phyloP scores from a whole-genome alignment of 345 rosid species.

The Rhodamnia rubescens region DNA sequence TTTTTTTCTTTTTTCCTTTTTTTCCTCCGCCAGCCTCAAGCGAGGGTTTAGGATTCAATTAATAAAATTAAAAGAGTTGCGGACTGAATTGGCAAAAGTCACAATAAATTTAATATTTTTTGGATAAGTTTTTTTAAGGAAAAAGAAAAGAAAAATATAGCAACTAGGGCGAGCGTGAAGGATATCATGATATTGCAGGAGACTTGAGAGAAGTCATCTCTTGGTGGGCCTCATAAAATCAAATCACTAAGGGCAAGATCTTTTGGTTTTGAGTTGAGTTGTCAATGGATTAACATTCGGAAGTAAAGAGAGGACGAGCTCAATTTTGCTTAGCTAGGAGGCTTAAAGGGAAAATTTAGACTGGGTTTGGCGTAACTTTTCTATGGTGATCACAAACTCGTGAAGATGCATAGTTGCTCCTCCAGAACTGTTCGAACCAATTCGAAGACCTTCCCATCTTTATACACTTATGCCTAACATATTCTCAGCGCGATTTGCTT shows the following conservation, averaged over 20 bases:
- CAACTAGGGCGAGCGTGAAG: slow-evolving; percentile 9
- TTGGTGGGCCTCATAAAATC: background rate
- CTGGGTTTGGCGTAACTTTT: background rate
- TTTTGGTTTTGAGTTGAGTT: background rate
- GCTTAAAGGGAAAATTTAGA: background rate
- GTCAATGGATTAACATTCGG: background rate
- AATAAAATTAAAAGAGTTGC: too few relatives aligned
- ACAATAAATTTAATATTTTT: too few relatives aligned
- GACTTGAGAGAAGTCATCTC: background rate
- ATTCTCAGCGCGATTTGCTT: background rate
- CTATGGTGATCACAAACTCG: background rate
- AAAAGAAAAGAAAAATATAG: background rate
- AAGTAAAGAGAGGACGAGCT: background rate
- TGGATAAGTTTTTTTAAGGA: too few relatives aligned
- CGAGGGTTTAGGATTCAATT: too few relatives aligned
- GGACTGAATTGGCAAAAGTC: too few relatives aligned
- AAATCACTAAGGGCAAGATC: background rate
- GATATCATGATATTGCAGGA: background rate
- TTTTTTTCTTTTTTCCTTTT: too few relatives aligned
- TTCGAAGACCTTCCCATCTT: background rate
- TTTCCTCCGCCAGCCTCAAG: too few relatives aligned
- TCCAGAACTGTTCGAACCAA: background rate
- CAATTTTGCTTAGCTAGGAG: background rate
- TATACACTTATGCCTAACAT: background rate
- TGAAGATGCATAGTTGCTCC: background rate